These are phyloP conservation scores for Panicum virgatum DNA, from an alignment of 202 grass and related monocot genomes.

Conservation along the genomic window DNA sequence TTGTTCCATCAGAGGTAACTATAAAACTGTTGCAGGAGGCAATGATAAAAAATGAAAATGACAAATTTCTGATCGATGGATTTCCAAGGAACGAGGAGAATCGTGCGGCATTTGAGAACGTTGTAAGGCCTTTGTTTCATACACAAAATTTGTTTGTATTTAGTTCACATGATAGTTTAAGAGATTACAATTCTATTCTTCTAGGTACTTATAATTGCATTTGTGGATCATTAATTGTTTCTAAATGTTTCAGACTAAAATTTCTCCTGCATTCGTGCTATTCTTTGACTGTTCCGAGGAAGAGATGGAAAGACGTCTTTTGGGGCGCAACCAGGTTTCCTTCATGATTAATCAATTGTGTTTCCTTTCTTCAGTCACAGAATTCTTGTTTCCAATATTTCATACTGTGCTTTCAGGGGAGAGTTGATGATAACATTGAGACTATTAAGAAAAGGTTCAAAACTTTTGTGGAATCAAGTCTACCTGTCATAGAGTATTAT, in stretches of 20 bases:
- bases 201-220: conserved; percentile 1
- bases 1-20: conserved; percentile 91
- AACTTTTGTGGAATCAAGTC: conserved; percentile 82
- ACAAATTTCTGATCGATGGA: conserved; percentile 92
- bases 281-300: conserved; percentile 91
- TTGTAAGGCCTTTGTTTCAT: conserved; percentile 50
- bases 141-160: neutral
- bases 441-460: conserved; percentile 92
- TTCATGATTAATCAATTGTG: conserved; percentile 17
- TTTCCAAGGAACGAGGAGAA: conserved; percentile 99
- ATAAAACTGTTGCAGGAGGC: conserved; percentile 87
- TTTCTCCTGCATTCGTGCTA: conserved; percentile 77
- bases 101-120: conserved; percentile 80
- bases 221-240: conserved; percentile 7
- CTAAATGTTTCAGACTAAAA: conserved; percentile 73
- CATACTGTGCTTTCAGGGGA: conserved; percentile 56
- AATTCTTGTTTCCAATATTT: conserved; percentile 19
- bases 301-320: conserved; percentile 88
- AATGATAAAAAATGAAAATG: conserved; percentile 76
- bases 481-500: conserved; percentile 84
- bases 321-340: conserved; percentile 76
- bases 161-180: neutral
- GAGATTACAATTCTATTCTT: neutral
- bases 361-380: neutral
- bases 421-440: conserved; percentile 97